Conservation (phyloP, 176 grass and related monocot species). For the Raddia guianensis region DNA sequence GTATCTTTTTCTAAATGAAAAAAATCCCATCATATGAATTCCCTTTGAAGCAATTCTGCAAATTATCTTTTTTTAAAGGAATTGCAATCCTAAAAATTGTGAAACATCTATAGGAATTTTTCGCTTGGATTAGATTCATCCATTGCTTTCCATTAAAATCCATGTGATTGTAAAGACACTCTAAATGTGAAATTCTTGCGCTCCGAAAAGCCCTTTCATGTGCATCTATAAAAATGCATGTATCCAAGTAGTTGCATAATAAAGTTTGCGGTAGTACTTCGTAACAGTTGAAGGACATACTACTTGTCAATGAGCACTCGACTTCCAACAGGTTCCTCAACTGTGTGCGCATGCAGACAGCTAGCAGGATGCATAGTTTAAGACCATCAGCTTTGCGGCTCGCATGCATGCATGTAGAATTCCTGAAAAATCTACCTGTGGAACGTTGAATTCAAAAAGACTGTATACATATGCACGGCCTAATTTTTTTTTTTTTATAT, state of each 20-base stretch:
- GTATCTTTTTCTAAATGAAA: too few species aligned
- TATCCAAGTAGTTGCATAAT: too few species aligned
- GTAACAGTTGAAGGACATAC: constrained; percentile 20
- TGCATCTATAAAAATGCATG: background rate
- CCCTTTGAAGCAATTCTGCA: too few species aligned
- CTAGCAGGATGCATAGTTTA: background rate
- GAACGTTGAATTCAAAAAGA: constrained; percentile 44
- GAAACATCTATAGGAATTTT: too few species aligned
- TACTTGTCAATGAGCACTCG: constrained; percentile 20
- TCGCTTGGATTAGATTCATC: too few species aligned
- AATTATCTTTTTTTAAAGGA: too few species aligned
- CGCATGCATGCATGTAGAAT: background rate
- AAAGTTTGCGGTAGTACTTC: background rate
- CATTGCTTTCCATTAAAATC: too few species aligned
- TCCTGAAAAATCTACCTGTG: background rate
- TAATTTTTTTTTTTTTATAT: constrained; percentile 2
- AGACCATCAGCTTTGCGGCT: background rate
- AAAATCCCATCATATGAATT: too few species aligned
- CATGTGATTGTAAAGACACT: too few species aligned
- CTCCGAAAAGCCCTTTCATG: too few species aligned
- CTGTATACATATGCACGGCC: background rate
- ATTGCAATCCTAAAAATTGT: too few species aligned
- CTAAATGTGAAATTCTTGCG: too few species aligned
- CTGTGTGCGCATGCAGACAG: background rate
- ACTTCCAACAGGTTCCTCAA: constrained; percentile 11